Conservation (phyloP, 495 filamentous ascomycete genomes). For the Astrothelium macrocarpum region DNA sequence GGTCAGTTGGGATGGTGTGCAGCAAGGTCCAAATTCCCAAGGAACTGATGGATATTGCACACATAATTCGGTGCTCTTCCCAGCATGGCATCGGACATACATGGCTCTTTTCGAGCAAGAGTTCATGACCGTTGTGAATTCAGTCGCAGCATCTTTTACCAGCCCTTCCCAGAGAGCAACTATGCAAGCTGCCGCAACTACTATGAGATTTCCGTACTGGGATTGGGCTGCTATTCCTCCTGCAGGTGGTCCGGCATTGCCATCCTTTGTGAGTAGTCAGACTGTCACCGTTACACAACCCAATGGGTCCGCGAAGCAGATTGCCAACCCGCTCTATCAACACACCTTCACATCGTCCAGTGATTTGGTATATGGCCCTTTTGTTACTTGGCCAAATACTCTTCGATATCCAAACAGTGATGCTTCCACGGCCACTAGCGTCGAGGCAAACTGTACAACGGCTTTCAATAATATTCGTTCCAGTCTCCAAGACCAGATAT, state of each 20-base stretch:
- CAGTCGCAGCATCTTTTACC: constrained; percentile 15
- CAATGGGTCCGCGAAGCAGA: constrained; percentile 11
- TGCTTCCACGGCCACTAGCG: constrained; percentile 13
- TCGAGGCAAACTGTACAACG: constrained; percentile 1
- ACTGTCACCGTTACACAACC: constrained; percentile 15
- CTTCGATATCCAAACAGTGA: constrained; percentile 21
- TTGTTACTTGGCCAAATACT: constrained; percentile 18
- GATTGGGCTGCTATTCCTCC: constrained; percentile 22
- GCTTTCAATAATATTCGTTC: constrained; percentile 21
- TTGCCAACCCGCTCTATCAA: constrained; percentile 22
- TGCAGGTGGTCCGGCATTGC: constrained; percentile 6
- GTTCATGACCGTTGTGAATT: constrained; percentile 18
- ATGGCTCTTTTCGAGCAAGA: constrained; percentile 25
- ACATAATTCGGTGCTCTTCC: constrained; percentile 36
- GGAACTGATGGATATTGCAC: constrained; percentile 31
- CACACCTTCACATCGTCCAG: constrained; percentile 17
- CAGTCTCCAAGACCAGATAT: constrained; percentile 21
- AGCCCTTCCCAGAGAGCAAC: constrained; percentile 6
- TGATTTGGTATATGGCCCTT: constrained; percentile 17
- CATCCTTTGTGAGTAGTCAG: constrained; percentile 9
- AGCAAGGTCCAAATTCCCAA: constrained; percentile 15
- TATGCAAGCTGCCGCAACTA: constrained; percentile 14
- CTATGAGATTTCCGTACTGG: constrained; percentile 22
- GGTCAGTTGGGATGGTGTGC: constrained; percentile 17
- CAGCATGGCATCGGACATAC: constrained; percentile 38